Evolutionary conservation across 768 basidiomycete species (phyloP), one percentile per base, ranked within the genome.

Genomic region (Neoboletus subvelutipes): DNA sequence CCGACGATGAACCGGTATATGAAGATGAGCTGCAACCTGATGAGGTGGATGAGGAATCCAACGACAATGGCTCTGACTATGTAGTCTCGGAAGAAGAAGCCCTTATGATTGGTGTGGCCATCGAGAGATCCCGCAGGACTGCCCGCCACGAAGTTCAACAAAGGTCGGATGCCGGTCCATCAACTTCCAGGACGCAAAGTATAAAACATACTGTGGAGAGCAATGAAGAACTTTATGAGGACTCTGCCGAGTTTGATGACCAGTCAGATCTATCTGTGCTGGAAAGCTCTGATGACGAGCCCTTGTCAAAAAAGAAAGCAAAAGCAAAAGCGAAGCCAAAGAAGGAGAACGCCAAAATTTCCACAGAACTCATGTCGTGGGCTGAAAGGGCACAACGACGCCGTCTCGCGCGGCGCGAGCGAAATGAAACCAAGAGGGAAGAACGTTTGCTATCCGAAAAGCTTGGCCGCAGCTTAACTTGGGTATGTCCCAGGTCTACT

Each of bases 381-480:
- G 46, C 29, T 28, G 61, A 65, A 40, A 54, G 17, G 17, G 31
- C 5, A 2, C 50, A 56, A 17, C 53, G 11, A 39, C 65, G 62
- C 31, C 59, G 65, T 37, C 60, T 54, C 42, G 65, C 63, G 36
- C 57, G 60, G 40, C 34, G 41, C 54, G 68, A 62, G 58, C 58
- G 65, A 66, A 42, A 64, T 64, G 65, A 66, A 62, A 71, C 67
- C 45, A 78, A 76, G 65, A 62, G 50, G 50, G 86, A 84, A 67
- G 81, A 88, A 67, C 68, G 64, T 46, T 76, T 69, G 41, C 65
- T 90, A 63, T 72, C 75, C 48, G 63, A 72, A 55, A 78, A 86
- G 65, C 75, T 94, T 11, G 91, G 92, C 10, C 82, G 94, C 28
- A 84, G 78, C 62, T 74, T 96, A 60, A 92, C 90, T 13, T 78